A percentile compares a stretch with the other conserved stretches of the same genome.
Evolutionary conservation across 2,329 filamentous ascomycete genomes (phyloP).

Genomic region (Exophiala phaeomuriformis): DNA sequence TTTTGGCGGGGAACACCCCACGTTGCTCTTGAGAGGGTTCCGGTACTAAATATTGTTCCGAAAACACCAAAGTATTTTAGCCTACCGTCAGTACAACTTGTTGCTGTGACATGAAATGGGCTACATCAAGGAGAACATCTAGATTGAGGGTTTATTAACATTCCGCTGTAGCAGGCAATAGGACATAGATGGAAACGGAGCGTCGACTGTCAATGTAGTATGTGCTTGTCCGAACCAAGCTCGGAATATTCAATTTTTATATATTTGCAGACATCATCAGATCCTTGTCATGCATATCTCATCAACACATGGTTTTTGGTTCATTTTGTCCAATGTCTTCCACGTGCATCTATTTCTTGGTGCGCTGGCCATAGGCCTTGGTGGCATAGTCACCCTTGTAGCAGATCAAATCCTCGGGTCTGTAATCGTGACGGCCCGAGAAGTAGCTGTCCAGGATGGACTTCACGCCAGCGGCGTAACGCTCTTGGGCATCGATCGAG

Average conservation of each 20-base stretch:
- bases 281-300: no score
- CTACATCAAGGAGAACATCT: no score
- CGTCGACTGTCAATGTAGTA: background rate
- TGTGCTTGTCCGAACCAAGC: background rate
- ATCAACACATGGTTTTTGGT: no score
- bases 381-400: slow-evolving; percentile 87
- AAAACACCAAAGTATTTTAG: no score
- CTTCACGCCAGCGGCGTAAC: slow-evolving; percentile 84
- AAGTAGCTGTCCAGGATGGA: slow-evolving; percentile 87
- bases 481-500: slow-evolving; percentile 93
- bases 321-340: background rate
- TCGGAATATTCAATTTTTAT: no score
- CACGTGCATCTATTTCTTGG: slow-evolving; percentile 14
- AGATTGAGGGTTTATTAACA: background rate
- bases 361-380: slow-evolving; percentile 78
- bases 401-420: slow-evolving; percentile 83
- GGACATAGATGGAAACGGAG: background rate
- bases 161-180: background rate
- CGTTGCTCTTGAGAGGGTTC: no score
- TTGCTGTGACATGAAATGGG: no score
- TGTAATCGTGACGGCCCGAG: slow-evolving; percentile 78
- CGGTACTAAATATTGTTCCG: no score
- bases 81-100: no score
- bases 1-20: no score
- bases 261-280: no score